Percentiles rank a stretch among this genome's conserved stretches.
These are phyloP conservation scores for Chaetomium sp. DNA, from an alignment of 2,329 filamentous ascomycete genomes.

Conservation along the genomic window DNA sequence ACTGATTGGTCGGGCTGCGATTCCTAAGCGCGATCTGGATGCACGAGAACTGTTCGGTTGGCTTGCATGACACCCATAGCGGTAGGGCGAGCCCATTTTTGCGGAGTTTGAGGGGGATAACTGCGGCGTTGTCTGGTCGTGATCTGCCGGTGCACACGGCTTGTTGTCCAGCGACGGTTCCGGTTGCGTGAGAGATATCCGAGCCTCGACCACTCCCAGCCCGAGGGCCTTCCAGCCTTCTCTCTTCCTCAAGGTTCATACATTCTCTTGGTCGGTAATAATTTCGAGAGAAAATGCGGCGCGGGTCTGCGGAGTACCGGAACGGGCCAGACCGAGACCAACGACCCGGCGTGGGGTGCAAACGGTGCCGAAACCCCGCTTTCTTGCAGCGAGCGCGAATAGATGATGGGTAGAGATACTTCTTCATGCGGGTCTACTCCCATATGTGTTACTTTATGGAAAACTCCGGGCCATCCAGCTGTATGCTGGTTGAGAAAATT, in stretches of 20 bases:
- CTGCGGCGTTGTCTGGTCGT: background rate
- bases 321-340: conserved; percentile 12
- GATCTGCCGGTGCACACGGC: background rate
- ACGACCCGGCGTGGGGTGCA: no score
- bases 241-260: background rate
- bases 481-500: no score
- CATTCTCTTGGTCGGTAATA: background rate
- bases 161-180: background rate
- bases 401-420: no score
- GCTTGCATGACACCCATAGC: background rate
- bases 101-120: background rate
- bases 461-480: no score
- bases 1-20: conserved; percentile 1
- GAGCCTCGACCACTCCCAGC: no score
- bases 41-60: conserved; percentile 5
- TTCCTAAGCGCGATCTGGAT: conserved; percentile 11
- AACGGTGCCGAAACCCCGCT: no score
- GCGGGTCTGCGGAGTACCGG: background rate
- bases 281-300: background rate
- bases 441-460: no score
- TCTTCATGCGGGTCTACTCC: no score
- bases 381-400: no score
- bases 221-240: background rate
- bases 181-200: no score
- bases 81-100: background rate